These are phyloP conservation scores for Plasmodium gonderi DNA, from an alignment of 169 alveolate genomes.

Conservation along the genomic window DNA sequence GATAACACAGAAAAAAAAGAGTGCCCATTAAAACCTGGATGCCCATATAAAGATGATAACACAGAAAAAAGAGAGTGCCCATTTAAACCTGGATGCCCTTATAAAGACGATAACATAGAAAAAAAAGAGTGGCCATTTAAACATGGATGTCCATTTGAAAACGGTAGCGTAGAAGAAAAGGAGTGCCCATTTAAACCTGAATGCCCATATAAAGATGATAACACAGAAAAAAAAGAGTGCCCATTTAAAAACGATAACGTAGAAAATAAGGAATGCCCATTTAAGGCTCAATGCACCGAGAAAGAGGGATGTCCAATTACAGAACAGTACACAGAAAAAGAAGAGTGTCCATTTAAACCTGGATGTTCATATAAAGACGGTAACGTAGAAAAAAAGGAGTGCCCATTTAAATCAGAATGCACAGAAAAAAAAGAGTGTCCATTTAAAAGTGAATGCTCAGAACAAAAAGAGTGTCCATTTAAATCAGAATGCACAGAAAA, in stretches of 20 bases:
- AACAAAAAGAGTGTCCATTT: neutral
- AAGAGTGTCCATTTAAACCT: neutral
- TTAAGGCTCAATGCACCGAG: neutral
- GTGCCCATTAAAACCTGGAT: too few species aligned
- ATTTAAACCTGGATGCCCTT: too few species aligned
- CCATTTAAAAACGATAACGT: neutral
- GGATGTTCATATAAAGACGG: neutral
- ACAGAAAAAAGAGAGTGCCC: neutral
- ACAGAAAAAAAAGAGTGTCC: neutral
- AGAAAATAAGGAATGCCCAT: neutral
- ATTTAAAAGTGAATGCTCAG: neutral
- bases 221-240: neutral
- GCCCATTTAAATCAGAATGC: neutral
- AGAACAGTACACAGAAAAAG: neutral
- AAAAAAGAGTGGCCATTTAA: neutral
- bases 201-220: neutral
- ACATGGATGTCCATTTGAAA: neutral
- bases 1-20: neutral
- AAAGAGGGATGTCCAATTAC: neutral
- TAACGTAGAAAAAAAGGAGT: neutral
- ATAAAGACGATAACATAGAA: too few species aligned
- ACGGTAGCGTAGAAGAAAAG: neutral
- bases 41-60: neutral
- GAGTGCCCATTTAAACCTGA: too few species aligned
- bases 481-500: neutral